phyloP scores from a whole-genome alignment of 768 basidiomycete genomes.

The Rhizopogon roseolus region DNA sequence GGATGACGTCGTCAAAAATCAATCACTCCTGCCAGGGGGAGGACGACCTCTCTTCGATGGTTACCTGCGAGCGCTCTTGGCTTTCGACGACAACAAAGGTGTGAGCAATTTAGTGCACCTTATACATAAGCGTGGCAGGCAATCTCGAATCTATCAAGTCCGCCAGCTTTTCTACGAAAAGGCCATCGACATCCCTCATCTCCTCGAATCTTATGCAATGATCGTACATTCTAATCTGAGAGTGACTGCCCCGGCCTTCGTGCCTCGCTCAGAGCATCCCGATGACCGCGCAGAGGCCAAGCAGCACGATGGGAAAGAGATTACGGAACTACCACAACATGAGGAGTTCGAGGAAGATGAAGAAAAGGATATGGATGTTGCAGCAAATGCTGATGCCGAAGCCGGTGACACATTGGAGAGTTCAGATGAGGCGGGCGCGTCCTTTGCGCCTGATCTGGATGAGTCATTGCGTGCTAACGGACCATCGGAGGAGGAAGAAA shows the following conservation, averaged over 20 bases:
- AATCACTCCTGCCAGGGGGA: neutral
- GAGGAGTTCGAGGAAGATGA: slow-evolving; percentile 1
- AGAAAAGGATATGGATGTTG: slow-evolving; percentile 9
- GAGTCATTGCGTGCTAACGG: slow-evolving; percentile 14
- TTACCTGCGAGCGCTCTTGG: slow-evolving; percentile 11
- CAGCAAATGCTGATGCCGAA: neutral
- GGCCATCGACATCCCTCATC: slow-evolving; percentile 23
- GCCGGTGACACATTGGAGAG: neutral
- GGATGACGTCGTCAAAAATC: slow-evolving; percentile 1
- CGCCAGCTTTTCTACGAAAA: slow-evolving; percentile 26
- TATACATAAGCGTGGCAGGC: slow-evolving; percentile 11
- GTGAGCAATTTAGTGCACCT: slow-evolving; percentile 20
- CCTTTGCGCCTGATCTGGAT: slow-evolving; percentile 3
- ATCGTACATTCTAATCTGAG: slow-evolving; percentile 11
- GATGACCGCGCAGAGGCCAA: neutral
- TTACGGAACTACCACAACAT: neutral
- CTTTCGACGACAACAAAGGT: slow-evolving; percentile 10
- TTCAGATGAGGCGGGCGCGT: slow-evolving; percentile 4
- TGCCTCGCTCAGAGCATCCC: slow-evolving; percentile 6
- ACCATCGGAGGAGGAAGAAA: slow-evolving; percentile 21
- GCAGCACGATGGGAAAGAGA: neutral
- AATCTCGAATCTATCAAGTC: slow-evolving; percentile 4
- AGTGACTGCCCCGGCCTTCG: slow-evolving; percentile 12
- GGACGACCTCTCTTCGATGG: neutral
- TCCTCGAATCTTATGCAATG: slow-evolving; percentile 18